Conservation (phyloP, 345 rosid genomes). For the Boechera retrofracta region DNA sequence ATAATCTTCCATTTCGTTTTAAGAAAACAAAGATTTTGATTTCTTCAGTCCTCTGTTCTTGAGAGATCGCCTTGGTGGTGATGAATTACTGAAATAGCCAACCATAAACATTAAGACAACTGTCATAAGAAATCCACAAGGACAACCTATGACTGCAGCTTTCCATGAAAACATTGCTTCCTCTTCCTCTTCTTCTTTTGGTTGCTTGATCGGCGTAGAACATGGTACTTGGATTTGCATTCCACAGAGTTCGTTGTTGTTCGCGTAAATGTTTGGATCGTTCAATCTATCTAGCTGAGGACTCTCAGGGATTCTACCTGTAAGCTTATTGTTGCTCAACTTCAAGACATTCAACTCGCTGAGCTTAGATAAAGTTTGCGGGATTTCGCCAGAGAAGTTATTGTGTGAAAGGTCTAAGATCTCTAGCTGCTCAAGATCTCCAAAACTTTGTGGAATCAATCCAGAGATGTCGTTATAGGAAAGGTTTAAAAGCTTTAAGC, state of each 20-base stretch:
- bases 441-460: constrained; percentile 41
- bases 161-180: constrained; percentile 49
- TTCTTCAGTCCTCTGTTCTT: not conserved
- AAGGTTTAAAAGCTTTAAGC: constrained; percentile 45
- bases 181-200: constrained; percentile 20
- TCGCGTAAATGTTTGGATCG: constrained; percentile 47
- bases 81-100: constrained; percentile 12
- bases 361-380: constrained; percentile 42
- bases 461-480: constrained; percentile 48
- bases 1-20: no score
- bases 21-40: not conserved
- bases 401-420: constrained; percentile 51
- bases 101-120: constrained; percentile 2
- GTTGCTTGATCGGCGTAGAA: constrained; percentile 13
- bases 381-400: constrained; percentile 44
- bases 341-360: constrained; percentile 31
- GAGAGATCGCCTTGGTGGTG: not conserved
- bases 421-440: constrained; percentile 41
- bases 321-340: constrained; percentile 52
- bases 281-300: constrained; percentile 49
- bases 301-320: constrained; percentile 43
- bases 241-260: constrained; percentile 49
- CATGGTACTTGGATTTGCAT: constrained; percentile 50
- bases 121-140: constrained; percentile 30
- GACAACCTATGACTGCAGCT: constrained; percentile 40